A percentile compares a stretch with the other conserved stretches of the same genome.
Evolutionary conservation across 192 early-diverging fungal genomes (phyloP).

Genomic region (Coemansia sp.): DNA sequence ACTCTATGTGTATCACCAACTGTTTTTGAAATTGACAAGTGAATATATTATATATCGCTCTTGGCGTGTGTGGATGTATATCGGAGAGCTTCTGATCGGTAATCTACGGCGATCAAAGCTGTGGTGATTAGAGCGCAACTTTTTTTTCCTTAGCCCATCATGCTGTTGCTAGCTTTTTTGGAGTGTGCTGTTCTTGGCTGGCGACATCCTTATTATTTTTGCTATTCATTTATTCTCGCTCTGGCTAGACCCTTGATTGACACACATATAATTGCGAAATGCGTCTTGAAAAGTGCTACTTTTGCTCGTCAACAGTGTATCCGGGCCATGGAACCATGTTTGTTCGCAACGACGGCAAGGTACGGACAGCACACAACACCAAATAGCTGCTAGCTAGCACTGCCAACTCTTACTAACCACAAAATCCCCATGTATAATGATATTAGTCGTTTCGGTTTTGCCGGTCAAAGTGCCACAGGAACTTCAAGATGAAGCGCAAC

Average conservation of each 20-base stretch:
- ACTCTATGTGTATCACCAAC: neutral
- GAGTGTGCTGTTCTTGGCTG: neutral
- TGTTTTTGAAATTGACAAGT: too few relatives aligned
- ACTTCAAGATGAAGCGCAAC: conserved; percentile 99
- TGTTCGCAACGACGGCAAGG: conserved; percentile 97
- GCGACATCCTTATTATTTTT: neutral
- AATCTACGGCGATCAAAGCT: neutral
- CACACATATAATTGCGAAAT: conserved; percentile 52
- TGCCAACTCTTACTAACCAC: neutral
- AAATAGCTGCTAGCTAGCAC: neutral
- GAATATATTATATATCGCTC: too few relatives aligned
- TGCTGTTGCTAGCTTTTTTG: neutral
- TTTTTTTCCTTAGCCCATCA: neutral
- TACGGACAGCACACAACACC: conserved; percentile 24
- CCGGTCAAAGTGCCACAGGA: conserved; percentile 98
- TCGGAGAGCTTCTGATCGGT: neutral
- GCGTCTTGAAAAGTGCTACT: conserved; percentile 99
- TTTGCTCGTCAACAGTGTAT: conserved; percentile 95
- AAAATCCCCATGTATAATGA: neutral
- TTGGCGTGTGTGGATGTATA: too few relatives aligned
- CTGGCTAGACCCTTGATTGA: neutral
- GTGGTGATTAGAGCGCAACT: neutral
- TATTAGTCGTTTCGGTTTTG: conserved; percentile 92
- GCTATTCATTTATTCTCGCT: neutral
- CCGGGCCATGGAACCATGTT: conserved; percentile 99